phyloP scores from a whole-genome alignment of 805 yeast genomes.

The Starmerella ratchasimensis region DNA sequence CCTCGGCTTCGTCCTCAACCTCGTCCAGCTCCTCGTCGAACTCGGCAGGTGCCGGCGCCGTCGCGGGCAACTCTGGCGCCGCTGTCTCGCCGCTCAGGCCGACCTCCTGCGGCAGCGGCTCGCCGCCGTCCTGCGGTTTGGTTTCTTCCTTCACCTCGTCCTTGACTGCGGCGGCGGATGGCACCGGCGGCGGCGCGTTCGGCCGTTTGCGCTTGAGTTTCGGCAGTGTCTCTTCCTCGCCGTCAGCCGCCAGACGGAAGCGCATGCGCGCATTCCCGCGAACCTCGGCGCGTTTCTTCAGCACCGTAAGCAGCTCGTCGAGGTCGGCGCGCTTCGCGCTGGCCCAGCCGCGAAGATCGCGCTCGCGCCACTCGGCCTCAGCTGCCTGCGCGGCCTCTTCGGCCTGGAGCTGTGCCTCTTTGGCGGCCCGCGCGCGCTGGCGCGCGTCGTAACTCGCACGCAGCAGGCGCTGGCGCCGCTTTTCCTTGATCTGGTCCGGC shows the following conservation, averaged over 20 bases:
- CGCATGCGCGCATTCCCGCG: conserved; percentile 47
- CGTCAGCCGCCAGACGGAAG: conserved; percentile 9
- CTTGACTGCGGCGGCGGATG: not conserved
- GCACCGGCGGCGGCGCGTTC: not conserved
- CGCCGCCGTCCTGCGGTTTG: not conserved
- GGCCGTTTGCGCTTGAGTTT: not conserved
- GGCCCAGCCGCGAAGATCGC: conserved; percentile 70
- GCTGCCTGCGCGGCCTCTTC: conserved; percentile 45
- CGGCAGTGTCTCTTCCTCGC: not conserved
- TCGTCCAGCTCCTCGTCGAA: conserved; percentile 31
- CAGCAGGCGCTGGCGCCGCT: conserved; percentile 66
- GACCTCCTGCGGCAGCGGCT: not conserved
- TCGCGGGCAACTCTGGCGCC: conserved; percentile 33
- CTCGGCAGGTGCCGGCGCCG: conserved; percentile 85
- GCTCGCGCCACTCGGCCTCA: conserved; percentile 65
- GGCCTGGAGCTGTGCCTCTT: conserved; percentile 47
- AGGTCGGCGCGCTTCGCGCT: conserved; percentile 50
- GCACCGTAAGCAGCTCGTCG: conserved; percentile 40
- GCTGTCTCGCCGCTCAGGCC: not conserved
- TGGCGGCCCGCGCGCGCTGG: conserved; percentile 65
- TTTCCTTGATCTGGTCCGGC: conserved; percentile 73
- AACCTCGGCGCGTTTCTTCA: conserved; percentile 56
- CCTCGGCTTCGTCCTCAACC: conserved; percentile 48
- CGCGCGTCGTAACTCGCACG: conserved; percentile 87
- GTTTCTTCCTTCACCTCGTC: not conserved